Conservation (phyloP, 129 eudicot species). For the Dittrichia graveolens region DNA sequence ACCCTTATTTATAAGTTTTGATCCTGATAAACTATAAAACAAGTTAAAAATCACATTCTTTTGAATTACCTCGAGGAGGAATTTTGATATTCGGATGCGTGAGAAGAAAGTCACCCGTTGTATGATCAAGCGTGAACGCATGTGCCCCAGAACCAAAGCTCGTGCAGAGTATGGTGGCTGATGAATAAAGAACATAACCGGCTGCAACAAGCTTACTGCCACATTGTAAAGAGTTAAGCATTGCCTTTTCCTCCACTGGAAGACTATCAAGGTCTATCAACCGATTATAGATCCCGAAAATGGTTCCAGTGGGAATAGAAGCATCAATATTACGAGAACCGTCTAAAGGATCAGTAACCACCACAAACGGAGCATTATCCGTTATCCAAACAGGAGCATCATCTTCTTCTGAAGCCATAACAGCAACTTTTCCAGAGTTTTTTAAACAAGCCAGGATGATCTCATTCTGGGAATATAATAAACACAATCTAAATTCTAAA, state of each 20-base stretch:
- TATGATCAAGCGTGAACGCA: constrained; percentile 75
- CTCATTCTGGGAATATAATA: constrained; percentile 63
- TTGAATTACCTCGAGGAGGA: constrained; percentile 77
- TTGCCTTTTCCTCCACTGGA: constrained; percentile 75
- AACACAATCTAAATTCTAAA: not conserved
- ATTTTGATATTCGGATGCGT: constrained; percentile 80
- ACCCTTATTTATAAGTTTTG: no score
- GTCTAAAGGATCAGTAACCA: constrained; percentile 95
- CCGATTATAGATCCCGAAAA: constrained; percentile 86
- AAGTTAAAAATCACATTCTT: not conserved
- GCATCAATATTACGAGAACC: constrained; percentile 98
- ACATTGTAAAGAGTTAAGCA: constrained; percentile 84
- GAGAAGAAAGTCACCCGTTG: constrained; percentile 86
- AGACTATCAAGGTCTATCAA: constrained; percentile 71
- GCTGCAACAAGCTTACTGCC: constrained; percentile 79
- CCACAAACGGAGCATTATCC: constrained; percentile 93
- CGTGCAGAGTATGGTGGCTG: constrained; percentile 88
- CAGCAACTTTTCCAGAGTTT: constrained; percentile 95
- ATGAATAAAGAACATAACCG: constrained; percentile 94
- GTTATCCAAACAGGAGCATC: constrained; percentile 86
- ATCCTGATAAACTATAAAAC: not conserved
- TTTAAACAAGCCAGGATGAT: constrained; percentile 70
- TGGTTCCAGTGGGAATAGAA: constrained; percentile 96
- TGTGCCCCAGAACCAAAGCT: constrained; percentile 86
- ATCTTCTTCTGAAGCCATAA: constrained; percentile 98